A percentile compares a stretch with the other conserved stretches of the same genome.
Conservation (phyloP, 495 filamentous ascomycete genomes). For the Filosporella fistucella region DNA sequence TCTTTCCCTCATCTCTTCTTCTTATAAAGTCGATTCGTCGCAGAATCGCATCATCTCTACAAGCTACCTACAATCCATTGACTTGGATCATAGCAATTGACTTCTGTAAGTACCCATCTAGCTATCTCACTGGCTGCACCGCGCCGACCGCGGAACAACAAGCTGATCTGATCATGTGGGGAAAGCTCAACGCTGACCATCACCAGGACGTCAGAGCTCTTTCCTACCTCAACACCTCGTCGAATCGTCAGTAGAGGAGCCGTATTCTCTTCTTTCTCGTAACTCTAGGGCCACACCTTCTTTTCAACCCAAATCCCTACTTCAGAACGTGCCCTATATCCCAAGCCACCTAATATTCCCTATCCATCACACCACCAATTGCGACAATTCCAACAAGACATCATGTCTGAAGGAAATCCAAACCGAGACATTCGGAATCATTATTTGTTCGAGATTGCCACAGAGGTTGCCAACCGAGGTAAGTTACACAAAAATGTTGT, state of each 20-base stretch:
- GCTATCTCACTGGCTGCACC: not conserved
- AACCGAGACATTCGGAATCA: conserved; percentile 70
- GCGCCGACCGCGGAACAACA: not conserved
- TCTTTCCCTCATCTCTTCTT: not conserved
- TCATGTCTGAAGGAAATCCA: conserved; percentile 27
- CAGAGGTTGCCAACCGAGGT: conserved; percentile 95
- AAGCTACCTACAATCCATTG: not conserved
- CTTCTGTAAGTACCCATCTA: not conserved
- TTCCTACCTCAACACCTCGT: not conserved
- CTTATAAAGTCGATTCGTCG: not conserved
- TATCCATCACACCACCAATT: not conserved
- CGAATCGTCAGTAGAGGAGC: no score
- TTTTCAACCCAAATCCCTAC: not conserved
- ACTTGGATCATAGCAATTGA: not conserved
- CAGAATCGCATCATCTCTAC: not conserved
- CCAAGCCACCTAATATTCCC: not conserved
- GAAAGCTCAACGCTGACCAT: no score
- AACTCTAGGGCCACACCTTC: not conserved
- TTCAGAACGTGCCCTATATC: not conserved
- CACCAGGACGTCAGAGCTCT: conserved; percentile 1
- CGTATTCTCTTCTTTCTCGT: no score
- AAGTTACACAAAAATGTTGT: conserved; percentile 24
- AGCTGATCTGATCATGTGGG: not conserved
- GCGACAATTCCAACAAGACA: conserved; percentile 4
- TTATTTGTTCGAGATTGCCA: conserved; percentile 90